A percentile compares a stretch with the other conserved stretches of the same genome.
These are phyloP conservation scores for Saururus chinensis DNA, from an alignment of 164 flowering plant species.

Conservation along the genomic window DNA sequence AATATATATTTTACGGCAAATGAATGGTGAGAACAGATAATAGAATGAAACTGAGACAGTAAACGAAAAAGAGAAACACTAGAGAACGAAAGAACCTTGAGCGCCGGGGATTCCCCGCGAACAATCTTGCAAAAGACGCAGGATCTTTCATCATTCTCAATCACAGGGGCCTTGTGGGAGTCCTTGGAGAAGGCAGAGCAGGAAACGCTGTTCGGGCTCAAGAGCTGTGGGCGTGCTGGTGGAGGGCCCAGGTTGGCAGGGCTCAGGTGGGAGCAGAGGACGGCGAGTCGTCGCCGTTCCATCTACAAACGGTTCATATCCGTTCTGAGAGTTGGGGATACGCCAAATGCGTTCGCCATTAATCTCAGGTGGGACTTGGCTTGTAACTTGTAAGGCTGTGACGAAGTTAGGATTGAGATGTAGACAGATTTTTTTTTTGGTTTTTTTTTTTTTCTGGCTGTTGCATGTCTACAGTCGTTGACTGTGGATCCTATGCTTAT, in stretches of 20 bases:
- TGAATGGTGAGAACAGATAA: background rate
- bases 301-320: conserved; percentile 2
- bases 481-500: too few species aligned
- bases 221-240: background rate
- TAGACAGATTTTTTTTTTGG: too few species aligned
- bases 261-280: conserved; percentile 37
- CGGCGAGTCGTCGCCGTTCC: conserved; percentile 31
- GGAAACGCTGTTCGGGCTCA: background rate
- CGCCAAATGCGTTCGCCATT: background rate
- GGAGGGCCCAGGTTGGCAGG: conserved; percentile 7
- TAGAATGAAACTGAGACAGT: background rate
- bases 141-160: conserved; percentile 13
- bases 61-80: background rate
- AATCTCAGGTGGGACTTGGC: too few species aligned
- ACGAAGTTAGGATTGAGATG: too few species aligned
- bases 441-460: too few species aligned
- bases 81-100: conserved; percentile 38
- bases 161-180: conserved; percentile 1
- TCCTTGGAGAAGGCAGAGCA: conserved; percentile 1
- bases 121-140: conserved; percentile 76
- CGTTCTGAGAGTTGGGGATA: background rate
- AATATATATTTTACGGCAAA: too few species aligned
- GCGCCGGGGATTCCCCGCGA: conserved; percentile 58
- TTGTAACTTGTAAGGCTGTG: too few species aligned
- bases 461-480: too few species aligned